Percentiles rank a stretch among this genome's conserved stretches.
phyloP scores from a whole-genome alignment of 352 stramenopile genomes.

The Globisporangium solare region DNA sequence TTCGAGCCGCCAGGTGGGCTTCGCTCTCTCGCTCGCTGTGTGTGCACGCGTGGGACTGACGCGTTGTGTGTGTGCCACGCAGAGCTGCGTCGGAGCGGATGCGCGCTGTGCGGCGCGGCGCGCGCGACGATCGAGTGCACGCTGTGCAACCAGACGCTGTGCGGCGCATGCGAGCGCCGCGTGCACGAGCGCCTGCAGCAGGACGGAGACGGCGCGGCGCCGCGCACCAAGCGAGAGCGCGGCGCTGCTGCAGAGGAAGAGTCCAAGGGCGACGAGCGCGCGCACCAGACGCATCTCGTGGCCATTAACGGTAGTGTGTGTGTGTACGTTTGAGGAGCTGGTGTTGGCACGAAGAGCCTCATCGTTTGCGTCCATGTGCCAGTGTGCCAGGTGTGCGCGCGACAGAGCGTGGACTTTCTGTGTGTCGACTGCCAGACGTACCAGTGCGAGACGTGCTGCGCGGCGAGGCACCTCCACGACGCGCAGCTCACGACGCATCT shows the following conservation, averaged over 20 bases:
- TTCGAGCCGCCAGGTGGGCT: slow-evolving; percentile 30
- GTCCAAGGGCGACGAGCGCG: slow-evolving; percentile 32
- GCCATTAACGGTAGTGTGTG: slow-evolving; percentile 36
- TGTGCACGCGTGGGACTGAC: no score
- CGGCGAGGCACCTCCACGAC: slow-evolving; percentile 24
- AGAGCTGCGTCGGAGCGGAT: slow-evolving; percentile 49
- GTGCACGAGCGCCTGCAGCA: slow-evolving; percentile 25
- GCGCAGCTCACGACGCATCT: slow-evolving; percentile 27
- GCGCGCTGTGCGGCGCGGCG: slow-evolving; percentile 27
- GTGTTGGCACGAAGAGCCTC: no score
- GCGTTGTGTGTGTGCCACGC: not conserved
- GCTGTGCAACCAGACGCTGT: slow-evolving; percentile 43
- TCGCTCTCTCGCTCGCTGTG: no score
- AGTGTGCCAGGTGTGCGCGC: slow-evolving; percentile 55
- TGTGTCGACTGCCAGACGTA: slow-evolving; percentile 49
- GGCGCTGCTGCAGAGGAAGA: slow-evolving; percentile 32
- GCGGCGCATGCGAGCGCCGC: slow-evolving; percentile 32
- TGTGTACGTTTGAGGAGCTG: not conserved
- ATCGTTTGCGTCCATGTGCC: not conserved
- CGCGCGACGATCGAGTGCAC: slow-evolving; percentile 42
- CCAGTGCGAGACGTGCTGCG: slow-evolving; percentile 60
- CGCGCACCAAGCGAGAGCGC: slow-evolving; percentile 1
- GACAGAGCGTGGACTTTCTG: slow-evolving; percentile 42
- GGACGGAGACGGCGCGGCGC: not conserved
- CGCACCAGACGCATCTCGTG: slow-evolving; percentile 41